These are phyloP conservation scores for Neurospora sp. DNA, from an alignment of 495 filamentous ascomycete genomes.

Conservation along the genomic window DNA sequence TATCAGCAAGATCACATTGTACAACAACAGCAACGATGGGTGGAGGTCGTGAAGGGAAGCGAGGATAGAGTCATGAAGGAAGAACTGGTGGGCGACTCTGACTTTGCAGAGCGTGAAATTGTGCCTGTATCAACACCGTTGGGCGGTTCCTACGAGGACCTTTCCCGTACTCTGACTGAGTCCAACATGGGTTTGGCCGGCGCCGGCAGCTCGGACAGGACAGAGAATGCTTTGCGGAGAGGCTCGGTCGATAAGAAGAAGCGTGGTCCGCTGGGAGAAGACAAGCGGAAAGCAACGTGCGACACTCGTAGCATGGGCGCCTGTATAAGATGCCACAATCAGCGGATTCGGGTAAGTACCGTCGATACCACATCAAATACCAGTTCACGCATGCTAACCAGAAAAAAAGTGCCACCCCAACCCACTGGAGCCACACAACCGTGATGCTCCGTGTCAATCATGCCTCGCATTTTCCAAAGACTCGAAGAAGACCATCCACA, in stretches of 20 bases:
- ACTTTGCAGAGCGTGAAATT: neutral
- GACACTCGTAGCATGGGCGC: conserved; percentile 29
- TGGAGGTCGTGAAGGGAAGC: neutral
- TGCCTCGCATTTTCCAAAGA: conserved; percentile 25
- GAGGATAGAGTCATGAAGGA: neutral
- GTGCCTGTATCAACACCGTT: neutral
- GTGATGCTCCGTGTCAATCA: conserved; percentile 23
- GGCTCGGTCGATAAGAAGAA: conserved; percentile 5
- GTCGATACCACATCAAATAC: neutral
- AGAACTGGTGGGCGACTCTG: neutral
- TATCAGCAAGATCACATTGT: neutral
- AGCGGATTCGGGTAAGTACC: conserved; percentile 30
- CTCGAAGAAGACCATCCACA: conserved; percentile 37
- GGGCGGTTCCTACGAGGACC: neutral
- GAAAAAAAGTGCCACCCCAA: conserved; percentile 11
- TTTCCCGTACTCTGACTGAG: neutral
- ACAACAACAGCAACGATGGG: neutral
- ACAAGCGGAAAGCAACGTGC: conserved; percentile 19
- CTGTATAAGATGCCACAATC: conserved; percentile 36
- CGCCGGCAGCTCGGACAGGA: neutral
- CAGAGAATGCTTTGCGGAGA: neutral
- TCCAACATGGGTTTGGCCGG: neutral
- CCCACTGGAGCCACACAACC: conserved; percentile 18
- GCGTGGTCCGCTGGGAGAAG: conserved; percentile 6
- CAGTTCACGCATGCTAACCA: neutral